These are phyloP conservation scores for Colletotrichum spinosum DNA, from an alignment of 2,329 filamentous ascomycete genomes.

Conservation along the genomic window DNA sequence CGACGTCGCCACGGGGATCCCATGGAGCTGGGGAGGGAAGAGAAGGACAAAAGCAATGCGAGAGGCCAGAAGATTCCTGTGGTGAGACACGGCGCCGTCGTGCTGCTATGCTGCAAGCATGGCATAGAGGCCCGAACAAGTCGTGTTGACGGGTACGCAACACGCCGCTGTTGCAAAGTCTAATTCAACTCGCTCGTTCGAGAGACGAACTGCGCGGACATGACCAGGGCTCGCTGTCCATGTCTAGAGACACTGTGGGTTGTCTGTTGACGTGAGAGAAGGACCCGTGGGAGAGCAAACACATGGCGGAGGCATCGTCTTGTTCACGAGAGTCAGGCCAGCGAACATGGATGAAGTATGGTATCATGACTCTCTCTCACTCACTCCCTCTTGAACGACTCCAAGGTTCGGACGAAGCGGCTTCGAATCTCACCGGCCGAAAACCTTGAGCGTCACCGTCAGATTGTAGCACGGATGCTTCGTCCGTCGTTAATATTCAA, in stretches of 20 bases:
- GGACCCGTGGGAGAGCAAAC: no score
- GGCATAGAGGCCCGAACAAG: background rate
- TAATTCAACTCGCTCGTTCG: conserved; percentile 12
- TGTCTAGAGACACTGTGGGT: no score
- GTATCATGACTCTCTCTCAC: no score
- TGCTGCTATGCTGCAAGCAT: conserved; percentile 1
- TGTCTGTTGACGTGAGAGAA: no score
- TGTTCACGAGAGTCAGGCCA: no score
- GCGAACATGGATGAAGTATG: no score
- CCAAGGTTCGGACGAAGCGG: conserved; percentile 12
- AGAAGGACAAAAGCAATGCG: background rate
- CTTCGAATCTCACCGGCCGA: conserved; percentile 2
- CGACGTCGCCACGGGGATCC: no score
- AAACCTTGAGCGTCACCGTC: conserved; percentile 17
- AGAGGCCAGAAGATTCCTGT: conserved; percentile 2
- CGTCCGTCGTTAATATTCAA: conserved; percentile 8
- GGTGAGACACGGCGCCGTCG: conserved; percentile 8
- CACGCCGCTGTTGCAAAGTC: conserved; percentile 13
- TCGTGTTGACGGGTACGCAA: conserved; percentile 10
- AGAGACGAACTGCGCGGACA: conserved; percentile 7
- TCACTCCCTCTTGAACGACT: background rate
- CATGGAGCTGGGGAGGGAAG: conserved; percentile 2
- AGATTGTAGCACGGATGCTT: conserved; percentile 22
- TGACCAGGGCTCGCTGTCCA: background rate
- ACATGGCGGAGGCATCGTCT: no score